Evolutionary conservation across 2,329 filamentous ascomycete genomes (phyloP).

Genomic region (Claviceps sorghi): DNA sequence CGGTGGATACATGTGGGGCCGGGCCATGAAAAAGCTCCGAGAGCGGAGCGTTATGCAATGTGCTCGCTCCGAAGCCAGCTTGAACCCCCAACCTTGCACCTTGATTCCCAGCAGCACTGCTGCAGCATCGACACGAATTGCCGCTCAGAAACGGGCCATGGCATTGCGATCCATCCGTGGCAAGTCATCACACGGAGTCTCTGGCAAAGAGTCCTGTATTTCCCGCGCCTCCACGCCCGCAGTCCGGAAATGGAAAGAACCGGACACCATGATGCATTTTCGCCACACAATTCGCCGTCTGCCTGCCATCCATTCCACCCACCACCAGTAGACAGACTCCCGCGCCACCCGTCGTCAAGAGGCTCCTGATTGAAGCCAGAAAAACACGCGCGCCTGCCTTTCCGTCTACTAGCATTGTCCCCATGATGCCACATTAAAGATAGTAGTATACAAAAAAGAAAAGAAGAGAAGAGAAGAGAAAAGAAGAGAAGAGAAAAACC

Average conservation of each 20-base stretch:
- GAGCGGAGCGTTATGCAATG: neutral
- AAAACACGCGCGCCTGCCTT: neutral
- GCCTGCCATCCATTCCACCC: neutral
- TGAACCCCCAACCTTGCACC: neutral
- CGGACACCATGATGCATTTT: neutral
- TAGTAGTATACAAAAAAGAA: slow-evolving; percentile 2
- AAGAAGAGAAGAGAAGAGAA: neutral
- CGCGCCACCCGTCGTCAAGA: neutral
- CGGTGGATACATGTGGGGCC: neutral
- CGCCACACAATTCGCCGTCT: neutral
- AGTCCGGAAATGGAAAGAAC: neutral
- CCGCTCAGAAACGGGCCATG: too few relatives aligned
- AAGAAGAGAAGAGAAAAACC: neutral
- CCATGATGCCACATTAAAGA: neutral
- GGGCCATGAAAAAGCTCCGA: slow-evolving; percentile 1
- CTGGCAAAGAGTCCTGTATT: neutral
- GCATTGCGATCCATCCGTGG: too few relatives aligned
- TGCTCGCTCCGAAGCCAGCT: neutral
- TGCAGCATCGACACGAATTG: neutral
- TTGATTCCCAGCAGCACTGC: neutral
- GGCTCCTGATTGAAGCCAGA: neutral
- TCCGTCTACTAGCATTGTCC: neutral
- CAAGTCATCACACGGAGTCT: too few relatives aligned
- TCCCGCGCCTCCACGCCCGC: neutral
- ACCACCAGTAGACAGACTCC: neutral